Conservation (phyloP, 208 protist species). For the Porcisia hertigi region DNA sequence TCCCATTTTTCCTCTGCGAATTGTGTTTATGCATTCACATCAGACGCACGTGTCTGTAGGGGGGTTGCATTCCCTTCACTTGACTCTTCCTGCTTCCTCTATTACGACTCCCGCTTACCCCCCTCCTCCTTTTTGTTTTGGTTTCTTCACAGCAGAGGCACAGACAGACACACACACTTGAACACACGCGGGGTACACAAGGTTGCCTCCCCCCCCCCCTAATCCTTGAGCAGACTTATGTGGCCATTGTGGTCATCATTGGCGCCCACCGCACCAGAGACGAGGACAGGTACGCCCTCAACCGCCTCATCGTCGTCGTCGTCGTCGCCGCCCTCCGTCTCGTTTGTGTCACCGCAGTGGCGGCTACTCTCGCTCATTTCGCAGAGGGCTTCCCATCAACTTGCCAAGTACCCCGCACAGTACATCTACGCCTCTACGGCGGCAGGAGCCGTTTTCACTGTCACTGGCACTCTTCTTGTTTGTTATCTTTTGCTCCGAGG, state of each 20-base stretch:
- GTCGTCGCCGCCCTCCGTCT: constrained; percentile 1
- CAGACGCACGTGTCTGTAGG: too few relatives aligned
- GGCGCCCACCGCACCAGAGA: background rate
- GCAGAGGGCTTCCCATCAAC: background rate
- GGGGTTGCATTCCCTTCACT: too few relatives aligned
- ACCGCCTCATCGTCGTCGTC: constrained; percentile 1
- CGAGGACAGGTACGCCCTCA: background rate
- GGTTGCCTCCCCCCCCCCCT: constrained; percentile 2
- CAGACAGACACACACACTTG: too few relatives aligned
- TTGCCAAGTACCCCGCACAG: background rate
- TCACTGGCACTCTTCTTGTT: background rate
- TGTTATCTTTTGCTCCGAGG: background rate
- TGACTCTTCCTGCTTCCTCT: too few relatives aligned
- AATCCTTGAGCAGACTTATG: constrained; percentile 16
- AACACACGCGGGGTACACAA: background rate
- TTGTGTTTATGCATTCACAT: too few relatives aligned
- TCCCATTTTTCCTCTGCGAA: too few relatives aligned
- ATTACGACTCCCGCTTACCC: too few relatives aligned
- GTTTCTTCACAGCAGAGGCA: too few relatives aligned
- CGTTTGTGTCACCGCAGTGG: constrained; percentile 7
- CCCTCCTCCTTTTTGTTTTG: too few relatives aligned
- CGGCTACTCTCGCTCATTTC: constrained; percentile 10
- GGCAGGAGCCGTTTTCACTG: background rate
- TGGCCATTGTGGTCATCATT: constrained; percentile 24
- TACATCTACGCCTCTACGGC: constrained; percentile 2